These are phyloP conservation scores for Cymbopogon flexuosus DNA, from an alignment of 202 grass and related monocot genomes.

Conservation along the genomic window DNA sequence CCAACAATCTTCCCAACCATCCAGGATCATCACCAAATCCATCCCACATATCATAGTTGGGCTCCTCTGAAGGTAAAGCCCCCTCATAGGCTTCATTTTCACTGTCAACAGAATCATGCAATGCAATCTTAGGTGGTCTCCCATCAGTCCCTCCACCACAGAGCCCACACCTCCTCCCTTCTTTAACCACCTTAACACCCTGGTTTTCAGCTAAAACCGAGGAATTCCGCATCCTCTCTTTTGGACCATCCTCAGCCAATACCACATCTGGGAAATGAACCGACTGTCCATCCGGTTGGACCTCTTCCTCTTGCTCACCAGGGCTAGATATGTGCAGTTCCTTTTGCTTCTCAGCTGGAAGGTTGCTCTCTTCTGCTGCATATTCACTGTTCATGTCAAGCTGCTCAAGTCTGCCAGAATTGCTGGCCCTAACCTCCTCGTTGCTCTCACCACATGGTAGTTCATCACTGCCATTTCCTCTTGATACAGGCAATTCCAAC, in stretches of 20 bases:
- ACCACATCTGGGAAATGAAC: slow-evolving; percentile 27
- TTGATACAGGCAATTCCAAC: slow-evolving; percentile 15
- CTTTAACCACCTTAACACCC: slow-evolving; percentile 43
- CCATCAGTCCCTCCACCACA: slow-evolving; percentile 92
- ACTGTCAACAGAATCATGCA: slow-evolving; percentile 68
- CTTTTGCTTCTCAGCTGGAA: slow-evolving; percentile 33
- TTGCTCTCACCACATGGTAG: slow-evolving; percentile 26
- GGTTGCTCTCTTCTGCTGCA: slow-evolving; percentile 18
- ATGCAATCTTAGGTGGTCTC: slow-evolving; percentile 67
- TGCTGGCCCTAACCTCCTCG: neutral
- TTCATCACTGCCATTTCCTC: slow-evolving; percentile 23
- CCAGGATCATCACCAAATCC: slow-evolving; percentile 87
- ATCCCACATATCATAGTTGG: slow-evolving; percentile 89
- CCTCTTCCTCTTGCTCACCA: slow-evolving; percentile 31
- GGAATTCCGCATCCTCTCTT: slow-evolving; percentile 24
- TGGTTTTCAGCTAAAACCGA: slow-evolving; percentile 40
- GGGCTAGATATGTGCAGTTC: slow-evolving; percentile 23
- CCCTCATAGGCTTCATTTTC: slow-evolving; percentile 91
- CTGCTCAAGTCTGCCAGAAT: slow-evolving; percentile 25
- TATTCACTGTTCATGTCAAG: neutral
- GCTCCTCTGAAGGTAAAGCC: slow-evolving; percentile 75
- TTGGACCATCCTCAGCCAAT: slow-evolving; percentile 25
- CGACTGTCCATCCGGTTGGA: slow-evolving; percentile 19
- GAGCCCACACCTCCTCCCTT: slow-evolving; percentile 79
- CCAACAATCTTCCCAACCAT: slow-evolving; percentile 86